Evolutionary conservation across 108 stramenopile genomes (phyloP), one percentile per base, ranked within the genome.

Genomic region (Ochromonas danica): DNA sequence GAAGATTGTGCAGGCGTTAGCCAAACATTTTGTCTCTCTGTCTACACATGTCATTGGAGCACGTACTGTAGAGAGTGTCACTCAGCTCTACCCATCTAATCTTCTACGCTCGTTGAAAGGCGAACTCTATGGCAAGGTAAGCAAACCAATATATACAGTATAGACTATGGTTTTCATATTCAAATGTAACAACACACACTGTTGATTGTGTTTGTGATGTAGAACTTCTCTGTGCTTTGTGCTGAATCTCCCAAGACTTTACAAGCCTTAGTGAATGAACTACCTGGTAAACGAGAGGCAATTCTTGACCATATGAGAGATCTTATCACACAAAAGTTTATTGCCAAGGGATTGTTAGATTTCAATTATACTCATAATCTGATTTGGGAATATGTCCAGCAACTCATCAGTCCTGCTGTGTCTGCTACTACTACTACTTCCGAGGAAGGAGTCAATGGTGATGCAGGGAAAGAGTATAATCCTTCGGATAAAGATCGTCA

Each of bases 71-170:
- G 93, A 95, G 80, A 87, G 91, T 0, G 70, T 93, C 27, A 91
- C 94, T 62, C 79, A 88, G 62, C 90, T 89, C 36, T 83, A 94
- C 60, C 89, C 93, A 33, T n/a, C 89, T 17, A 92, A 92, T 77
- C 63, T 77, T 17, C 85, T 89, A 27, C 81, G 85, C 1, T 45
- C 85, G 2, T 82, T 95, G 67, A 93, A 90, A 74, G 84, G 89
- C 74, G 93, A 95, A 84, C 89, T 95, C 57, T 95, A 94, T 71
- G 95, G 95, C 31, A 91, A 92, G 2, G 91, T 93, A 61, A 91
- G 92, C 78, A 84, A 90, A 60, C 80, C 92, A 3, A 93, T 95
- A 86, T 1, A 40, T 71, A 42, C 42, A 42, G 51, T 36, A 1
- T 74, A 31, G 30, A 25, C 38, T 22, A 79, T 61, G 22, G 70